Evolutionary conservation across 768 basidiomycete genomes (phyloP).

Genomic region (Collybiopsis luxurians): DNA sequence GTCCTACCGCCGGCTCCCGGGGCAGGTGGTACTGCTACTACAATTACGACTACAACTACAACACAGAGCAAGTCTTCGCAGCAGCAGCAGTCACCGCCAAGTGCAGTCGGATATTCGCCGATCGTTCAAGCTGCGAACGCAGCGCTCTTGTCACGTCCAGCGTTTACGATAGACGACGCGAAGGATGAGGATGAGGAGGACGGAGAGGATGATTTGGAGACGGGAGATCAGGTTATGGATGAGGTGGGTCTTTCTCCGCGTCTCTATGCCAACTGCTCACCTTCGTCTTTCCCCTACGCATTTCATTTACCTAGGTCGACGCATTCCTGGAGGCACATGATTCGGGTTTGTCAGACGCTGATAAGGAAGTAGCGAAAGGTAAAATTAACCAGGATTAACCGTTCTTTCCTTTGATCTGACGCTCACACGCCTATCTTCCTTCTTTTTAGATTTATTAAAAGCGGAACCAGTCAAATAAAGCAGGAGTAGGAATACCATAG

Average conservation of each 20-base stretch:
- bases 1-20: conserved; percentile 24
- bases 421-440: conserved; percentile 15
- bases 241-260: conserved; percentile 51
- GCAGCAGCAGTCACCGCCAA: not conserved
- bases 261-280: not conserved
- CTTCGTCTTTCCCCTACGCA: conserved; percentile 5
- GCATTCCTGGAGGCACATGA: conserved; percentile 95
- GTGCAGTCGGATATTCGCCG: conserved; percentile 31
- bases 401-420: too few species aligned
- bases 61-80: too few species aligned
- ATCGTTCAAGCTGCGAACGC: conserved; percentile 73
- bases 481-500: too few species aligned
- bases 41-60: too few species aligned
- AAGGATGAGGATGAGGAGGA: conserved; percentile 79
- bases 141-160: conserved; percentile 86
- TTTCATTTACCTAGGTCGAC: conserved; percentile 56
- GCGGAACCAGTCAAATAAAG: conserved; percentile 56
- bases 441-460: conserved; percentile 49
- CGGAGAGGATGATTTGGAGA: conserved; percentile 53
- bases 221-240: conserved; percentile 75
- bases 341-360: conserved; percentile 76
- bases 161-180: conserved; percentile 96
- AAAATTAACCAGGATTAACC: conserved; percentile 23
- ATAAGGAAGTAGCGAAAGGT: conserved; percentile 79
- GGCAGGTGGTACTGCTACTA: too few species aligned